These are phyloP conservation scores for Amylocarpus encephaloides DNA, from an alignment of 2,329 filamentous ascomycete genomes.

Conservation along the genomic window DNA sequence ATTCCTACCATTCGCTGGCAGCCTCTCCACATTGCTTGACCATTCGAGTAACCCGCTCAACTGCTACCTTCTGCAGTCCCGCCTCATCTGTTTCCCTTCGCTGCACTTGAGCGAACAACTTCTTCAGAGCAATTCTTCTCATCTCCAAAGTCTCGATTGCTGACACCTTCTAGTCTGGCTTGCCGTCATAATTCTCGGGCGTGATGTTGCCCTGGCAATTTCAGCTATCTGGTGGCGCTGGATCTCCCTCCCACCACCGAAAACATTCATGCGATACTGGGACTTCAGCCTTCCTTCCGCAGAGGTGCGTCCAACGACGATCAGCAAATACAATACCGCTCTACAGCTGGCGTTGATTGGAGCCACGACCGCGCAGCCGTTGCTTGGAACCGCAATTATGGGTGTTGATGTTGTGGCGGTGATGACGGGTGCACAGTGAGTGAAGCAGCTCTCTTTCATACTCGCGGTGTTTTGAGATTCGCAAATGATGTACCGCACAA, in stretches of 20 bases:
- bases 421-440: constrained; percentile 60
- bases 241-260: constrained; percentile 87
- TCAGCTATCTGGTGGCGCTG: constrained; percentile 93
- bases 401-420: constrained; percentile 48
- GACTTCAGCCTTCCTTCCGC: constrained; percentile 89
- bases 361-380: constrained; percentile 71
- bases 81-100: not conserved
- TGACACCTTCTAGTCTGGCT: constrained; percentile 61
- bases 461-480: too few species aligned
- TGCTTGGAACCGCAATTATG: constrained; percentile 40
- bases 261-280: constrained; percentile 91
- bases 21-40: not conserved
- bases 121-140: not conserved
- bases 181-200: constrained; percentile 81
- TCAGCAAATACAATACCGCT: constrained; percentile 91
- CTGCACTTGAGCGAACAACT: not conserved
- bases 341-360: constrained; percentile 84
- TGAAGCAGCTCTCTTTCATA: constrained; percentile 18
- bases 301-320: constrained; percentile 74
- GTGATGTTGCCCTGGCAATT: constrained; percentile 76
- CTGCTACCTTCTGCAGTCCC: not conserved
- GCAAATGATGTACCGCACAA: too few species aligned
- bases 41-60: not conserved
- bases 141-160: not conserved
- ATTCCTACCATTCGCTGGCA: not conserved